These are phyloP conservation scores for Phytophthora agathidicida DNA, from an alignment of 352 stramenopile genomes.

Conservation along the genomic window DNA sequence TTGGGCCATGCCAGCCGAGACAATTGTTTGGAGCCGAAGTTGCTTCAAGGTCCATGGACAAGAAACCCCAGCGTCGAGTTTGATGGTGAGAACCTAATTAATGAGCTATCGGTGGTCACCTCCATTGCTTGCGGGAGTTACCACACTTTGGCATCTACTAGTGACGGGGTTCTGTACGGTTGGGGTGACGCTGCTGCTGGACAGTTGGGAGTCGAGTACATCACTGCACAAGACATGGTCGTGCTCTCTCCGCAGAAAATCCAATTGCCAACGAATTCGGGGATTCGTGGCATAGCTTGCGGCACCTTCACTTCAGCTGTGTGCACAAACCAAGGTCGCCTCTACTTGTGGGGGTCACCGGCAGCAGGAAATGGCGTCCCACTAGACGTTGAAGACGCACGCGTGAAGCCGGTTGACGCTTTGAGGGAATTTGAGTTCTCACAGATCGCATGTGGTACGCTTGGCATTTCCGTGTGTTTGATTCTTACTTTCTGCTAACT, in stretches of 20 bases:
- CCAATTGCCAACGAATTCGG: slow-evolving; percentile 17
- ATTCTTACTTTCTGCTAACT: neutral
- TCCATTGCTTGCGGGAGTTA: slow-evolving; percentile 77
- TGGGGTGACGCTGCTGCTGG: slow-evolving; percentile 81
- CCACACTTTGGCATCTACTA: slow-evolving; percentile 68
- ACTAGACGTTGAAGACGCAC: slow-evolving; percentile 59
- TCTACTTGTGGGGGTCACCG: slow-evolving; percentile 79
- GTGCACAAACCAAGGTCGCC: slow-evolving; percentile 51
- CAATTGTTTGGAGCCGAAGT: slow-evolving; percentile 53
- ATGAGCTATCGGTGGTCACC: slow-evolving; percentile 13
- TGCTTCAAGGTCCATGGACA: slow-evolving; percentile 44
- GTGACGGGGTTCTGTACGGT: slow-evolving; percentile 62
- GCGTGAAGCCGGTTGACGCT: slow-evolving; percentile 44
- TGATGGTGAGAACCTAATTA: slow-evolving; percentile 9
- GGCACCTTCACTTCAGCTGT: slow-evolving; percentile 71
- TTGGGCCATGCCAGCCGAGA: slow-evolving; percentile 69
- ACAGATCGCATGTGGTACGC: slow-evolving; percentile 69
- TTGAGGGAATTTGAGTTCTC: slow-evolving; percentile 56
- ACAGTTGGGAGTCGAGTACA: slow-evolving; percentile 61
- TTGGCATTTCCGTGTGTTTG: neutral
- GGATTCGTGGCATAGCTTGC: slow-evolving; percentile 56
- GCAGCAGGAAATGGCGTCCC: slow-evolving; percentile 69
- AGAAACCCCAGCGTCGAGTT: slow-evolving; percentile 9
- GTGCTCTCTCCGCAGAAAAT: slow-evolving; percentile 60
- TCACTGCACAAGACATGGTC: slow-evolving; percentile 60